Evolutionary conservation across 2,329 filamentous ascomycete species (phyloP).

Genomic region (Aspergillus latus): DNA sequence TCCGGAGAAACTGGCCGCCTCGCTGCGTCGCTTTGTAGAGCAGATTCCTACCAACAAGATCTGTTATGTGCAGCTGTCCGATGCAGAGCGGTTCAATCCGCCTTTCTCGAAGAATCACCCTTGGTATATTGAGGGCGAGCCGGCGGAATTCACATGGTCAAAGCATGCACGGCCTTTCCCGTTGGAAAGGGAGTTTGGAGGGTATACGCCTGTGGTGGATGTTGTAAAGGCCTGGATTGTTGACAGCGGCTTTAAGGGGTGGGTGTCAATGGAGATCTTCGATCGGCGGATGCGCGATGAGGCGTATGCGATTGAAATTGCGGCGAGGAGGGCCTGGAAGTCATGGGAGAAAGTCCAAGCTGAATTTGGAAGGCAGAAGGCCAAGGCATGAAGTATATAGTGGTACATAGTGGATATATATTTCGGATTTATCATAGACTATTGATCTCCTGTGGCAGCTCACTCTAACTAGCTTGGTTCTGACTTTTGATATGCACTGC

Average conservation of each 20-base stretch:
- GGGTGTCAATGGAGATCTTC: conserved; percentile 37
- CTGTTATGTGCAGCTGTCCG: conserved; percentile 39
- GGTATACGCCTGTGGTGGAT: conserved; percentile 30
- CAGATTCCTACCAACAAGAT: conserved; percentile 31
- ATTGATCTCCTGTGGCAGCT: not conserved
- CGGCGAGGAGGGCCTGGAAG: conserved; percentile 21
- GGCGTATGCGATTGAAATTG: conserved; percentile 15
- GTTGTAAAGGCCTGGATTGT: conserved; percentile 31
- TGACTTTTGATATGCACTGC: too few relatives aligned
- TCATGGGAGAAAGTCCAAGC: conserved; percentile 24
- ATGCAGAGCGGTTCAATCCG: conserved; percentile 35
- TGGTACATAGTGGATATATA: not conserved
- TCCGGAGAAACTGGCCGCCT: conserved; percentile 21
- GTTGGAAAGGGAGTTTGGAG: conserved; percentile 27
- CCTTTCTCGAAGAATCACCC: conserved; percentile 32
- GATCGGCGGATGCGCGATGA: conserved; percentile 30
- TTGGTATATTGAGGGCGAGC: conserved; percentile 31
- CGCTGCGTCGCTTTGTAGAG: conserved; percentile 24
- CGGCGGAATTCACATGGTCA: conserved; percentile 31
- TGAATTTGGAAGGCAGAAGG: not conserved
- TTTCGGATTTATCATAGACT: not conserved
- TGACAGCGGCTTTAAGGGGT: conserved; percentile 31
- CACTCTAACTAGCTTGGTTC: too few relatives aligned
- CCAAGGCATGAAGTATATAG: not conserved
- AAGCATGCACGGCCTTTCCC: conserved; percentile 35